Conservation (phyloP, 352 stramenopile species). For the Globisporangium cederbergense region DNA sequence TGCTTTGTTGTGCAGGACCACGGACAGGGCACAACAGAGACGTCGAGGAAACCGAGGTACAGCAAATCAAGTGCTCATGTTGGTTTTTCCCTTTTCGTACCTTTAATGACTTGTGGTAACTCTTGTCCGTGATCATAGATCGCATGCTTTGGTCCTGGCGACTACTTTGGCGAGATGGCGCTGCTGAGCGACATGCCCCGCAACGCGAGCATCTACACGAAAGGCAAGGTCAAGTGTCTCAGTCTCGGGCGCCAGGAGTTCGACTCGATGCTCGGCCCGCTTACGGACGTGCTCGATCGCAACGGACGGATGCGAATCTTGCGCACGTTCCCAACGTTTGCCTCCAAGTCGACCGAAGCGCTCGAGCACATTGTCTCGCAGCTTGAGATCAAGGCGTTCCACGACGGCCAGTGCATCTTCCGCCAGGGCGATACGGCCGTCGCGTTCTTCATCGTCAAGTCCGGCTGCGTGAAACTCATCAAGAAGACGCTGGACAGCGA, state of each 20-base stretch:
- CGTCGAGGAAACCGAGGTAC: slow-evolving; percentile 8
- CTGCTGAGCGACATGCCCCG: slow-evolving; percentile 87
- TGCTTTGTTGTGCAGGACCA: slow-evolving; percentile 6
- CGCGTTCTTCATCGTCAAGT: slow-evolving; percentile 79
- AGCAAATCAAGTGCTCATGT: too few relatives aligned
- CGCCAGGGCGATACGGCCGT: slow-evolving; percentile 45
- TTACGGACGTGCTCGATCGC: slow-evolving; percentile 67
- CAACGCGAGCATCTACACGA: slow-evolving; percentile 66
- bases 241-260: slow-evolving; percentile 70
- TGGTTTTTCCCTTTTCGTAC: not conserved
- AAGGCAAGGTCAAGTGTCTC: slow-evolving; percentile 65
- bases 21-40: slow-evolving; percentile 1
- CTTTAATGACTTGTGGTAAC: too few relatives aligned
- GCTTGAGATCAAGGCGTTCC: slow-evolving; percentile 76
- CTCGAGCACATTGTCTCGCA: slow-evolving; percentile 71
- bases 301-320: slow-evolving; percentile 74
- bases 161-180: slow-evolving; percentile 92
- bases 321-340: slow-evolving; percentile 49
- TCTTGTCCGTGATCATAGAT: slow-evolving; percentile 27
- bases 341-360: slow-evolving; percentile 50
- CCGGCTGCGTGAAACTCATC: slow-evolving; percentile 67
- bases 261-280: slow-evolving; percentile 69
- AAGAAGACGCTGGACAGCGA: slow-evolving; percentile 34
- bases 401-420: slow-evolving; percentile 62
- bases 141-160: slow-evolving; percentile 54